Conservation (phyloP, 2,329 filamentous ascomycete species). For the Hypocrella siamensis region DNA sequence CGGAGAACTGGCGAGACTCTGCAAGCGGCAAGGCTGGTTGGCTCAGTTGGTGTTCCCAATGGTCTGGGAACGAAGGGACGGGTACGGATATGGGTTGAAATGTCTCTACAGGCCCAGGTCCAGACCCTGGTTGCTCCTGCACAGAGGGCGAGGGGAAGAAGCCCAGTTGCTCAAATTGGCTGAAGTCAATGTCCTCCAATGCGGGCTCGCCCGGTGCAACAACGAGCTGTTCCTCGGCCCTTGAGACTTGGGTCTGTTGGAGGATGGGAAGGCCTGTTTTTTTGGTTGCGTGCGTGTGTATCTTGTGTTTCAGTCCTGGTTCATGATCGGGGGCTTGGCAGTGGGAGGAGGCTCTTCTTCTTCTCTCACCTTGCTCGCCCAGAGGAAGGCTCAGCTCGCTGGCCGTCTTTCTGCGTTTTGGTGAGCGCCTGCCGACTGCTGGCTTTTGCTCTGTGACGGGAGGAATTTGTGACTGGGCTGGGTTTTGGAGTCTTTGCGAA, state of each 20-base stretch:
- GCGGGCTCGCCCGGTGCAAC: conserved; percentile 14
- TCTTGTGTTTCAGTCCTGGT: no score
- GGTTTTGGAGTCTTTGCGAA: no score
- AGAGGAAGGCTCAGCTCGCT: conserved; percentile 16
- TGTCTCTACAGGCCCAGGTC: conserved; percentile 7
- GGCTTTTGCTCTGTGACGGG: conserved; percentile 2
- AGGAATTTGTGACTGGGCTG: conserved; percentile 1
- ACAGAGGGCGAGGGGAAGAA: conserved; percentile 11
- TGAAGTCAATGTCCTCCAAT: conserved; percentile 19
- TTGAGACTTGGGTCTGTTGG: conserved; percentile 9
- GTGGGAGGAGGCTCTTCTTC: no score
- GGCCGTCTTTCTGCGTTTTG: conserved; percentile 20
- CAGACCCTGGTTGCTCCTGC: conserved; percentile 14
- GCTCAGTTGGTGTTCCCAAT: conserved; percentile 9
- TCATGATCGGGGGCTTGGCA: no score
- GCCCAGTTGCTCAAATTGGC: conserved; percentile 15
- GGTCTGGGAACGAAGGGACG: conserved; percentile 9
- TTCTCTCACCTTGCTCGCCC: conserved; percentile 20
- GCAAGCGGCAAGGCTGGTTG: neutral
- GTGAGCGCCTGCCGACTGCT: conserved; percentile 14
- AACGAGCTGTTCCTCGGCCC: conserved; percentile 11
- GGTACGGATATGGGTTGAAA: conserved; percentile 2
- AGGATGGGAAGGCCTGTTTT: conserved; percentile 9
- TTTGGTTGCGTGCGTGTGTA: no score
- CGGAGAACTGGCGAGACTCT: neutral